These are phyloP conservation scores for Herpetospermum pedunculosum DNA, from an alignment of 306 rosid genomes.

Conservation along the genomic window DNA sequence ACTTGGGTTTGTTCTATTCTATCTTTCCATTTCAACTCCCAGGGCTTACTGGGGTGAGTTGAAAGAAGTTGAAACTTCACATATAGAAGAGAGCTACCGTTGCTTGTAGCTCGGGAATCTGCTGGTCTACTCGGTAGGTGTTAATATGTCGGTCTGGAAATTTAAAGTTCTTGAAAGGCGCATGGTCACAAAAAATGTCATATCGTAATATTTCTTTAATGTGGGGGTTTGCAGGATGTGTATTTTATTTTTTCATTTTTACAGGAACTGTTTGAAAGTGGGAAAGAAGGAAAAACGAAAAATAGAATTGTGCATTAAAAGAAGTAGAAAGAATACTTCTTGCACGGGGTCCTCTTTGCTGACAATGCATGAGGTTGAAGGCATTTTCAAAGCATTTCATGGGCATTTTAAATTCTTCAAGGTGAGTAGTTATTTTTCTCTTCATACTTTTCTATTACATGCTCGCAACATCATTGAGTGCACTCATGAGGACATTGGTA, in stretches of 20 bases:
- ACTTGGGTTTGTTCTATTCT: background rate
- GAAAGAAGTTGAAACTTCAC: background rate
- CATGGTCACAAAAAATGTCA: background rate
- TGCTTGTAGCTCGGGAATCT: background rate
- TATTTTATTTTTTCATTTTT: background rate
- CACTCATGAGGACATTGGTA: background rate
- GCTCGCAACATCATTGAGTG: background rate
- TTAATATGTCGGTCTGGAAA: background rate
- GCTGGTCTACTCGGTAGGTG: background rate
- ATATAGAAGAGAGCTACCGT: background rate
- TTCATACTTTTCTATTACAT: background rate
- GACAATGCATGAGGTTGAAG: background rate
- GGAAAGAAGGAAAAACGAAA: background rate
- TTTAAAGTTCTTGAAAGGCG: background rate
- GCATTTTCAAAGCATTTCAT: background rate
- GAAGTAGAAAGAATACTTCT: background rate
- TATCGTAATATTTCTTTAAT: background rate
- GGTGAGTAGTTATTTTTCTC: background rate
- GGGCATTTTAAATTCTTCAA: background rate
- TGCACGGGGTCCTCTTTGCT: background rate
- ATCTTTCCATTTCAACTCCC: background rate
- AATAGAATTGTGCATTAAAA: background rate
- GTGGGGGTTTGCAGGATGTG: background rate
- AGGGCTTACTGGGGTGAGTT: background rate
- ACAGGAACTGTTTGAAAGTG: background rate